Base-by-base conservation (phyloP, 2,329 filamentous ascomycete genomes). In the Apiospora hydei region DNA sequence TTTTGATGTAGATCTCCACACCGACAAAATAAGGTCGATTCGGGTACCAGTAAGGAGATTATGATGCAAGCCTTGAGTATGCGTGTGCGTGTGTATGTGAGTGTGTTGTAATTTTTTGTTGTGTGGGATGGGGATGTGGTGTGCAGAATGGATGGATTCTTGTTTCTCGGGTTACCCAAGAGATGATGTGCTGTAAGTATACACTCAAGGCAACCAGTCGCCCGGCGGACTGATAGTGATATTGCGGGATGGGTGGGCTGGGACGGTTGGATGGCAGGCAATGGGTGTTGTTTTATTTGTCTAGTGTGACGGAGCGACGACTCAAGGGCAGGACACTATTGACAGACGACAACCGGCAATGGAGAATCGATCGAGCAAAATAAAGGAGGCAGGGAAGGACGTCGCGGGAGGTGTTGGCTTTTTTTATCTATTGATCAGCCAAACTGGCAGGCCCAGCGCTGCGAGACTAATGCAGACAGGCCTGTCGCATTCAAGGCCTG, bases 1-100 rank as follows among this genome's bases (percentile, higher is more conserved):
- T 64, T 64, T 64, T 64, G 57, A 64, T 64, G 57, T 64, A 64
- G 57, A 64, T 64, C 57, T 14, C 57, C 57, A 64, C 57, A 64
- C 57, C 57, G 57, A 64, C 57, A 64, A 38, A 64, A 41, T 64
- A 64, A 64, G 57, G 57, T 41, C 57, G 34, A 64, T 41, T 64
- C 57, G 57, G 34, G 18, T 41, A 38, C 34, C 34, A 10, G 18
- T 49, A 64, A 30, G 57, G 57, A 64, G 57, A 64, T 41, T 64
- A 41, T 64, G 57, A 64, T 41, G 57, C 57, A n/a, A 41, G 21
- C 16, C 21, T 18, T 41, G 57, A 64, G 16, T 7, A 8, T 34
- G 24, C 5, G 18, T 57, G 26, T 26, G 13, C 6, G 47, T 18
- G 16, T 21, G 44, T 8, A 26, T 34, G 11, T 49, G 21, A 21